These are phyloP conservation scores for Cardamine occulta DNA, from an alignment of 345 rosid species.

Conservation along the genomic window DNA sequence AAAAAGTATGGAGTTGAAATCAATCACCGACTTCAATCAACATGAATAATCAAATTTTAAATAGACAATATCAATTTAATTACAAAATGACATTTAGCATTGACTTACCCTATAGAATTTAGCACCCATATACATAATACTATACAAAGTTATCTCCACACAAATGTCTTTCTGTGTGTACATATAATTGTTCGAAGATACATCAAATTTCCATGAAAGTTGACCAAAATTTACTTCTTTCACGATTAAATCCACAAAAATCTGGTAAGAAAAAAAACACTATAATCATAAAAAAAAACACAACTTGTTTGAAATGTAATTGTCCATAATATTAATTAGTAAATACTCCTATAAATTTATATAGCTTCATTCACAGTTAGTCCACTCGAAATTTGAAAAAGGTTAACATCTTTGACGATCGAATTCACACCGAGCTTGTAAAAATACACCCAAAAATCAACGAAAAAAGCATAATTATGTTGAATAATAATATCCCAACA, in stretches of 20 bases:
- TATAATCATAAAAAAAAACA: background rate
- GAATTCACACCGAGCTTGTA: background rate
- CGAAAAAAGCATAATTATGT: background rate
- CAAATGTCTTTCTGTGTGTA: background rate
- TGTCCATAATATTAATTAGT: background rate
- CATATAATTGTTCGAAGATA: background rate
- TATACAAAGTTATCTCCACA: background rate
- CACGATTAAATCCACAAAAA: background rate
- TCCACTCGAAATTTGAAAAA: slow-evolving; percentile 4
- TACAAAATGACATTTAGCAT: background rate
- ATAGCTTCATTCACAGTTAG: background rate
- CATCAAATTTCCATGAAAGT: slow-evolving; percentile 1
- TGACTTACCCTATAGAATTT: slow-evolving; percentile 7
- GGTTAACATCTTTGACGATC: background rate
- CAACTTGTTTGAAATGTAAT: background rate
- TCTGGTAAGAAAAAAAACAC: background rate
- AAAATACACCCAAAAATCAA: background rate
- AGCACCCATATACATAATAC: background rate
- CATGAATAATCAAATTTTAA: background rate
- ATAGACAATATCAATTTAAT: background rate
- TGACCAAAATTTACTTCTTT: background rate
- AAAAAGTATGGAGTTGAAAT: background rate
- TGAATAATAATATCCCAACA: background rate
- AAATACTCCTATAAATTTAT: background rate
- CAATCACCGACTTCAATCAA: slow-evolving; percentile 20